Base-by-base conservation (phyloP, 2,329 filamentous ascomycete genomes). In the Pseudogymnoascus sp. region DNA sequence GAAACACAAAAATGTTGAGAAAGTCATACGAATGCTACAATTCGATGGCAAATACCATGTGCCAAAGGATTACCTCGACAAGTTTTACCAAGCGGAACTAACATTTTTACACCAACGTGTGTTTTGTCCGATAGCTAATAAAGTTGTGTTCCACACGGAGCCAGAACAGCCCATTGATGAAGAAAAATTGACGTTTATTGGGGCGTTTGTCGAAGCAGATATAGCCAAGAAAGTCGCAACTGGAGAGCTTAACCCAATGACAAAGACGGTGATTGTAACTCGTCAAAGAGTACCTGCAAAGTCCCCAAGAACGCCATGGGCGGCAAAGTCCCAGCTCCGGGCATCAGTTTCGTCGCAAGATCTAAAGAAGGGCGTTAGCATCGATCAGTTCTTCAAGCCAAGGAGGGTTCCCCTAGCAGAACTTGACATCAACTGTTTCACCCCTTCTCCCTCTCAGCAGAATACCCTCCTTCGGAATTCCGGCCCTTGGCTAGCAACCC, bases 51-150 rank as follows among this genome's bases (percentile, higher is more conserved):
- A 96, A 73, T 88, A 86, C 69, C 84, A 84, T 62, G 83, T 99
- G 8, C 93, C 95, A 0, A 79, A 86, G 40, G 88, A 89, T 66
- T 99, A 97, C 72, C 78, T 95, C 29, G 85, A 89, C 6, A 81
- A 84, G 19, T 99, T 97, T 73, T 83, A 85, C 65, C 87, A 93
- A 72, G 95, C 95, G 0, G 95, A 99, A 74, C 79, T 90, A 68
- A 97, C 95, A 0, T 99, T 99, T 71, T 77, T 97, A 16, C 90
- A 97, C 71, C 95, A 97, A 77, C 90, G 95, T 76, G 93, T 97
- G 2, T 99, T 90, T 74, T 97, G 93, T 73, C 92, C 93, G 0
- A 78, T 81, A 38, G 81, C 82, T 44, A 81, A 87, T 64, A 78
- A 85, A 65, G 76, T 97, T 50, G 89, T 96, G 42, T 86, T 91